phyloP scores from a whole-genome alignment of 1,284 basidiomycete species.

The Boletus sp. region DNA sequence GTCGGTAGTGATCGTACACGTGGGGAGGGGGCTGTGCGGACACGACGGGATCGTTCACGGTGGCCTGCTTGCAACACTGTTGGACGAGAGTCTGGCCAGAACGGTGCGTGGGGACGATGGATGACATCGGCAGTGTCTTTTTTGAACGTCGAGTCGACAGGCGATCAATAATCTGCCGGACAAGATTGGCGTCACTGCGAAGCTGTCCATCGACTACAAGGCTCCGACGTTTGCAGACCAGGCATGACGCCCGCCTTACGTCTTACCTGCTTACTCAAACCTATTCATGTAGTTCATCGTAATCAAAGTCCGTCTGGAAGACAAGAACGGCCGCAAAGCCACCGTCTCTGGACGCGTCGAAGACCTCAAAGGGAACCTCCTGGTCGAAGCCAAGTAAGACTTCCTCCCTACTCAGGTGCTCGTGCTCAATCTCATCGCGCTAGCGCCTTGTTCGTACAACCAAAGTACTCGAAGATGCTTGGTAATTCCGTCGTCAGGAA shows the following conservation, averaged over 20 bases:
- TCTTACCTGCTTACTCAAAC: not conserved
- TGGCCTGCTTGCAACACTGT: conserved; percentile 83
- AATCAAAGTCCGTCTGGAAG: conserved; percentile 60
- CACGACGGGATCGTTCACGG: conserved; percentile 95
- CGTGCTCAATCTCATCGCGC: not conserved
- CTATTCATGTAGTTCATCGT: conserved; percentile 58
- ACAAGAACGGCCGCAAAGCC: conserved; percentile 74
- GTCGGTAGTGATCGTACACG: conserved; percentile 68
- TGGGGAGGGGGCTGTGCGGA: conserved; percentile 84
- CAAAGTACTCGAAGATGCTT: conserved; percentile 75
- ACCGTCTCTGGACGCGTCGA: conserved; percentile 71
- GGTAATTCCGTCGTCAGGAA: conserved; percentile 45
- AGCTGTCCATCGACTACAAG: conserved; percentile 69
- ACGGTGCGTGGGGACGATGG: conserved; percentile 45
- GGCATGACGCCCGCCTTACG: conserved; percentile 37
- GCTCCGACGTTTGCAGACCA: conserved; percentile 84
- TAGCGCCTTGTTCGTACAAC: conserved; percentile 79
- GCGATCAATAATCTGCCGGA: conserved; percentile 82
- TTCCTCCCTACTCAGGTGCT: not conserved
- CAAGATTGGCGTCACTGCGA: conserved; percentile 91
- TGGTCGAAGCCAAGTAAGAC: conserved; percentile 77
- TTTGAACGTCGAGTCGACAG: conserved; percentile 29
- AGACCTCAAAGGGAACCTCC: conserved; percentile 70
- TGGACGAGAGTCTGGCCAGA: conserved; percentile 84
- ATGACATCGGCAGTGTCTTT: conserved; percentile 12